Percentiles rank a stretch among this genome's conserved stretches.
phyloP scores from a whole-genome alignment of 2,329 filamentous ascomycete species.

The Blastomyces silverae region DNA sequence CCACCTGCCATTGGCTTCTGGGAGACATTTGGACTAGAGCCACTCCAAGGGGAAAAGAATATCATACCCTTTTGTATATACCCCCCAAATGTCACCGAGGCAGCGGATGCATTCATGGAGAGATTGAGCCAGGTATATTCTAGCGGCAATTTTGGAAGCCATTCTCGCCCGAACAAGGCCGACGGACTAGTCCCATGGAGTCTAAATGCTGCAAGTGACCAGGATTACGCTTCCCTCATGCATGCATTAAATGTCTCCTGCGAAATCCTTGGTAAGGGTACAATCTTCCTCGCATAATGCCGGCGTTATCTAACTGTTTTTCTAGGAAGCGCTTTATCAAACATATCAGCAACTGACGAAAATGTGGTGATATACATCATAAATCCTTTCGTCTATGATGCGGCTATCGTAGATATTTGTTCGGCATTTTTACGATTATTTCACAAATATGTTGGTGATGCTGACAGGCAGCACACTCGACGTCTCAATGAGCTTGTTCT shows the following conservation, averaged over 20 bases:
- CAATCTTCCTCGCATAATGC: neutral
- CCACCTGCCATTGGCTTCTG: slow-evolving; percentile 54
- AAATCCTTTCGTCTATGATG: slow-evolving; percentile 47
- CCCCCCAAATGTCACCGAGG: slow-evolving; percentile 44
- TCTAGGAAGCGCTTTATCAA: slow-evolving; percentile 33
- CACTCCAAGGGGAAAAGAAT: slow-evolving; percentile 51
- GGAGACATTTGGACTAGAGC: slow-evolving; percentile 55
- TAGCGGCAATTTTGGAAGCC: slow-evolving; percentile 50
- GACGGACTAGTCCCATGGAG: slow-evolving; percentile 38
- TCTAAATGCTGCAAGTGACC: slow-evolving; percentile 24
- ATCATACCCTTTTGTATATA: slow-evolving; percentile 53
- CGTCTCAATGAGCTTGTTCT: slow-evolving; percentile 47
- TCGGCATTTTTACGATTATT: slow-evolving; percentile 53
- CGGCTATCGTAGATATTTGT: slow-evolving; percentile 48
- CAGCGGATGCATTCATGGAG: slow-evolving; percentile 47
- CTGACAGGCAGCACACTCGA: slow-evolving; percentile 29
- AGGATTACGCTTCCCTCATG: slow-evolving; percentile 32
- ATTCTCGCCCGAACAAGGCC: slow-evolving; percentile 42
- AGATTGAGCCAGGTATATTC: slow-evolving; percentile 51
- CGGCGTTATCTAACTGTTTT: slow-evolving; percentile 15
- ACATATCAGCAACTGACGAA: slow-evolving; percentile 30
- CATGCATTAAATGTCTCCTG: slow-evolving; percentile 32
- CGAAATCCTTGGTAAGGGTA: slow-evolving; percentile 34
- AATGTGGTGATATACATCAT: slow-evolving; percentile 54
- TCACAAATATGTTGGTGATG: slow-evolving; percentile 45